A percentile compares a stretch with the other conserved stretches of the same genome.
Evolutionary conservation across 306 rosid genomes (phyloP).

Genomic region (Amphicarpaea edgeworthii): DNA sequence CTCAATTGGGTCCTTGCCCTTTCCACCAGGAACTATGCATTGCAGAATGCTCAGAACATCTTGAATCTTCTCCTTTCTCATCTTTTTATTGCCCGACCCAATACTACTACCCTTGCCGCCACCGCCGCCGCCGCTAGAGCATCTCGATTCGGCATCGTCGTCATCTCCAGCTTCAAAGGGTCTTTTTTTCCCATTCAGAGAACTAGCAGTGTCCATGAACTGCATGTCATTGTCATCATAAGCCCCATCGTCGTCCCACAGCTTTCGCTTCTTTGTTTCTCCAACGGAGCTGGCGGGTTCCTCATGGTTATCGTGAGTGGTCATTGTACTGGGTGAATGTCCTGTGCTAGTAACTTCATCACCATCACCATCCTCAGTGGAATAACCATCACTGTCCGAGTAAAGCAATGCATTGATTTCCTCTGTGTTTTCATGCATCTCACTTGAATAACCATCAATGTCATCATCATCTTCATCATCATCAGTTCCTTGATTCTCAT

Average conservation of each 20-base stretch:
- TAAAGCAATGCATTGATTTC: constrained; percentile 93
- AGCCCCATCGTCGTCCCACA: constrained; percentile 47
- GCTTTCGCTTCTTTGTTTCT: constrained; percentile 71
- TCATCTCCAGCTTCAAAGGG: constrained; percentile 55
- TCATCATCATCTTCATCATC: no score
- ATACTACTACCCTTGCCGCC: constrained; percentile 38
- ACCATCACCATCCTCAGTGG: constrained; percentile 79
- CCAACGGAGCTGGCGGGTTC: constrained; percentile 67
- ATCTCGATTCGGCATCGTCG: constrained; percentile 79
- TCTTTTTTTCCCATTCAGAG: constrained; percentile 53
- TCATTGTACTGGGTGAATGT: constrained; percentile 85
- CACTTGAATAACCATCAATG: constrained; percentile 71
- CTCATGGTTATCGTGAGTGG: constrained; percentile 55
- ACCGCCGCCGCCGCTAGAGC: constrained; percentile 57
- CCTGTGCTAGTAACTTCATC: constrained; percentile 99
- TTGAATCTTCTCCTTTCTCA: constrained; percentile 75
- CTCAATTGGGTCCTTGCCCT: constrained; percentile 70
- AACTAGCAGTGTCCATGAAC: constrained; percentile 68
- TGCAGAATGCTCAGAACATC: constrained; percentile 75
- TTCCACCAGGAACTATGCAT: constrained; percentile 78
- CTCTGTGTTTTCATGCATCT: constrained; percentile 94
- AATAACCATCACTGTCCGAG: constrained; percentile 73
- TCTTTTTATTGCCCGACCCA: constrained; percentile 63
- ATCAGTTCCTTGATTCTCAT: constrained; percentile 54
- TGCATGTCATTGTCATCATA: constrained; percentile 43